Evolutionary conservation across 2,329 filamentous ascomycete species (phyloP).

Genomic region (Didymella sp.): DNA sequence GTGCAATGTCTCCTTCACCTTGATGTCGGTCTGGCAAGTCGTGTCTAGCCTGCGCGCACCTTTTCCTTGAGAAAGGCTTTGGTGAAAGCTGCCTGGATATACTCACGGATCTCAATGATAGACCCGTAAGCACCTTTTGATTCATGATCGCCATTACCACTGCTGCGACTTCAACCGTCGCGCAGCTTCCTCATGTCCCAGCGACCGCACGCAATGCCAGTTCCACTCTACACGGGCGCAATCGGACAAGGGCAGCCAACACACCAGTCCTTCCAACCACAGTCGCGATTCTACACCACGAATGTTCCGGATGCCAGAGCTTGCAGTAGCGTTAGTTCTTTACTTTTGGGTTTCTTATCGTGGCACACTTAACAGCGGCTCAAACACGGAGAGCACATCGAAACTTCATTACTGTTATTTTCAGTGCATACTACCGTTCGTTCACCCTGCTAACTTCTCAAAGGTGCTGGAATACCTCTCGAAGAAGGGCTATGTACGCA

Average conservation of each 20-base stretch:
- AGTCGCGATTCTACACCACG: not conserved
- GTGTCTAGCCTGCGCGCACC: not conserved
- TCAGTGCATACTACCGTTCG: not conserved
- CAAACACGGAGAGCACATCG: not conserved
- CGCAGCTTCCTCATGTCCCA: not conserved
- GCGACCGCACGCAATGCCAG: not conserved
- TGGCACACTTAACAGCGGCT: not conserved
- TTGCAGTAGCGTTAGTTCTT: not conserved
- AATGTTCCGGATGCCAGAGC: not conserved
- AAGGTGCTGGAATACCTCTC: conserved; percentile 92
- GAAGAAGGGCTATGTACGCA: conserved; percentile 92
- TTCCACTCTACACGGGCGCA: not conserved
- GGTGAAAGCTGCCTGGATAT: conserved; percentile 1
- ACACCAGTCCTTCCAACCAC: not conserved
- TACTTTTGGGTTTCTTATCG: not conserved
- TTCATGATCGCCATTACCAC: not conserved
- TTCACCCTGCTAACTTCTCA: conserved; percentile 13
- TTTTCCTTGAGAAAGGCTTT: not conserved
- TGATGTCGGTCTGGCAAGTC: not conserved
- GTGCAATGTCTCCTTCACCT: conserved; percentile 47
- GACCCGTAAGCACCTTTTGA: not conserved
- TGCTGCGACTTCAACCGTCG: not conserved
- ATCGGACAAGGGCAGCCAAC: not conserved
- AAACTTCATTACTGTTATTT: not conserved
- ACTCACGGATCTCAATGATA: not conserved